These are phyloP conservation scores for Trifolium subterraneum DNA, from an alignment of 306 rosid genomes.

Conservation along the genomic window DNA sequence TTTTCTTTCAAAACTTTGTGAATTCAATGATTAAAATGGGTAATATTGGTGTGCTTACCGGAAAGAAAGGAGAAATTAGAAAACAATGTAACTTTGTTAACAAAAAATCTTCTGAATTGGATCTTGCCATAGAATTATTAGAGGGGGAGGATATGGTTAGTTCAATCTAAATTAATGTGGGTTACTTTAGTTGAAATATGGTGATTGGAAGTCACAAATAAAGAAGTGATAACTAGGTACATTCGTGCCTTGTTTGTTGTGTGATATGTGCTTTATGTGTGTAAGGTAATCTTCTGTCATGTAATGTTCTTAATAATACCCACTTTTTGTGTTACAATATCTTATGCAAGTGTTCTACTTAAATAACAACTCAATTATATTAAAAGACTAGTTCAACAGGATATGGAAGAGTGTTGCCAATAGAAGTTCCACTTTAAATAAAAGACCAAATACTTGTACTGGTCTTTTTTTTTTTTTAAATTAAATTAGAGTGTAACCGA, in stretches of 20 bases:
- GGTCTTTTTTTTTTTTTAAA: no score
- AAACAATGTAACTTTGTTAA: constrained; percentile 43
- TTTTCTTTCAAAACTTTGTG: constrained; percentile 25
- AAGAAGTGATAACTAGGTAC: not conserved
- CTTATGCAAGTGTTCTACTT: no score
- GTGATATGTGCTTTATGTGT: not conserved
- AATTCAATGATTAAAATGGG: constrained; percentile 46
- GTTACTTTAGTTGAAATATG: not conserved
- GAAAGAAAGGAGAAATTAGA: constrained; percentile 42
- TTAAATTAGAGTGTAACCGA: no score
- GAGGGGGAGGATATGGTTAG: not conserved
- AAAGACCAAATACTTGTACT: no score
- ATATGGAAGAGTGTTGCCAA: no score
- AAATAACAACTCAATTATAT: no score
- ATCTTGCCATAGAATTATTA: not conserved
- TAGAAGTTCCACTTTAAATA: no score
- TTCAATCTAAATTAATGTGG: not conserved
- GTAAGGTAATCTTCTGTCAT: not conserved
- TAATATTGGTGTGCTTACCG: constrained; percentile 12
- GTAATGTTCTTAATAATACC: not conserved
- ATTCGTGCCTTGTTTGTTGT: not conserved
- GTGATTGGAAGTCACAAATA: not conserved
- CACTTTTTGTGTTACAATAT: not conserved
- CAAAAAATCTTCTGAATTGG: not conserved
- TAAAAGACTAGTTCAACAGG: no score